Conservation (phyloP, 1,284 basidiomycete genomes). For the Rhodotorula mucilaginosa region DNA sequence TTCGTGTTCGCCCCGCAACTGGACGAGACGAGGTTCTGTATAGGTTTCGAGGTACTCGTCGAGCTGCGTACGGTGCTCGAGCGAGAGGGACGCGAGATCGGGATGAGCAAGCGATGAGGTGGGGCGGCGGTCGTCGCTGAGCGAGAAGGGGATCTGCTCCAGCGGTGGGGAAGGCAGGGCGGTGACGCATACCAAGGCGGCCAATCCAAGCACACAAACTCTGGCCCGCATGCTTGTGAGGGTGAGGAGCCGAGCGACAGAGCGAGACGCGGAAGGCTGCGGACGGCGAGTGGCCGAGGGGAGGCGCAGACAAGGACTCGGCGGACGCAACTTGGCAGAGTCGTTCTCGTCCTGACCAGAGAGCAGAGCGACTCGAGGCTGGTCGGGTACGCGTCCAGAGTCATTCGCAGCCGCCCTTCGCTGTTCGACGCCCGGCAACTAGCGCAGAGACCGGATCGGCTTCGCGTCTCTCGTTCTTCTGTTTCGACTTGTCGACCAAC, state of each 20-base stretch:
- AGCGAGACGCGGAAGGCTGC: not conserved
- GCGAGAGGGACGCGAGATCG: not conserved
- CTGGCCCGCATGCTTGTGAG: not conserved
- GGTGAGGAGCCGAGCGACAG: not conserved
- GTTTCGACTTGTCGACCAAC: not conserved
- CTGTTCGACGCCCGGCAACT: too few relatives aligned
- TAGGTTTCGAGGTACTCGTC: conserved; percentile 30
- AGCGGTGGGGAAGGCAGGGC: not conserved
- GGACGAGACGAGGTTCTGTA: conserved; percentile 23
- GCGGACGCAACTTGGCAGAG: too few relatives aligned
- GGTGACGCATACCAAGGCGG: not conserved
- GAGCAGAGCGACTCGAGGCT: too few relatives aligned
- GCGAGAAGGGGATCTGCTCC: not conserved
- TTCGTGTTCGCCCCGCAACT: not conserved
- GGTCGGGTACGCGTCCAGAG: too few relatives aligned
- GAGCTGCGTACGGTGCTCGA: conserved; percentile 19
- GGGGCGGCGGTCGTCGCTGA: not conserved
- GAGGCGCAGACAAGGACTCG: not conserved
- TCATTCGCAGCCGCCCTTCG: too few relatives aligned
- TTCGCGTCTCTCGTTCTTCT: not conserved
- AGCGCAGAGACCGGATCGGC: too few relatives aligned
- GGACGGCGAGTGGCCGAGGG: not conserved
- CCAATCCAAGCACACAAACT: not conserved
- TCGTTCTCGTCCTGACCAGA: too few relatives aligned
- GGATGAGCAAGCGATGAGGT: not conserved